Evolutionary conservation across 208 protist species (phyloP).

Genomic region (Crithidia expoeki): DNA sequence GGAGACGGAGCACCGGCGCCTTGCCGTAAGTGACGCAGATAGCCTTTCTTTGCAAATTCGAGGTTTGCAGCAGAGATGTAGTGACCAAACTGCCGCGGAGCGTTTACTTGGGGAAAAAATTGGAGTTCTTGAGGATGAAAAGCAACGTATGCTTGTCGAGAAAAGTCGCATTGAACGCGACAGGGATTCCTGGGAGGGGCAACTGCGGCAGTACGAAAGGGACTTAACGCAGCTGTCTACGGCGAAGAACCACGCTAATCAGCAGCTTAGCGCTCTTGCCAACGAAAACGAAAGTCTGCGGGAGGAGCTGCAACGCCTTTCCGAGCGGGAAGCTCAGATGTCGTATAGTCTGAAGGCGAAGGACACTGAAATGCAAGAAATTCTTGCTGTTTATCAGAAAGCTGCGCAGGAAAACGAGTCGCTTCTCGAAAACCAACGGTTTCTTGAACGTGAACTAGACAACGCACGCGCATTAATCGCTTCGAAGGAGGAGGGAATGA

Average conservation of each 20-base stretch:
- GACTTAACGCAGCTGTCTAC: conserved; percentile 76
- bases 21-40: conserved; percentile 58
- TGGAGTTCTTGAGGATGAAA: conserved; percentile 47
- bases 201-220: conserved; percentile 69
- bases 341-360: conserved; percentile 73
- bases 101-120: conserved; percentile 54
- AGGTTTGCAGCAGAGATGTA: conserved; percentile 71
- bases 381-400: conserved; percentile 78
- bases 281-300: conserved; percentile 76
- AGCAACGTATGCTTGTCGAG: conserved; percentile 42
- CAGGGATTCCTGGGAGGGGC: conserved; percentile 50
- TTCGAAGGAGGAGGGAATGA: conserved; percentile 73
- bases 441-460: conserved; percentile 78
- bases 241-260: conserved; percentile 76
- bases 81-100: conserved; percentile 57
- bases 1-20: conserved; percentile 41
- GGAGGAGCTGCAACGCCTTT: conserved; percentile 56
- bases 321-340: conserved; percentile 57
- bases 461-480: conserved; percentile 62
- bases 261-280: conserved; percentile 65
- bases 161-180: conserved; percentile 52
- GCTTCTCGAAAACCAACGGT: conserved; percentile 49
- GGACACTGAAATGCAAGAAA: conserved; percentile 74
- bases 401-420: conserved; percentile 66
- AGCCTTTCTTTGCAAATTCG: conserved; percentile 69